These are phyloP conservation scores for Rhododendron vialii DNA, from an alignment of 148 eudicot species.

Conservation along the genomic window DNA sequence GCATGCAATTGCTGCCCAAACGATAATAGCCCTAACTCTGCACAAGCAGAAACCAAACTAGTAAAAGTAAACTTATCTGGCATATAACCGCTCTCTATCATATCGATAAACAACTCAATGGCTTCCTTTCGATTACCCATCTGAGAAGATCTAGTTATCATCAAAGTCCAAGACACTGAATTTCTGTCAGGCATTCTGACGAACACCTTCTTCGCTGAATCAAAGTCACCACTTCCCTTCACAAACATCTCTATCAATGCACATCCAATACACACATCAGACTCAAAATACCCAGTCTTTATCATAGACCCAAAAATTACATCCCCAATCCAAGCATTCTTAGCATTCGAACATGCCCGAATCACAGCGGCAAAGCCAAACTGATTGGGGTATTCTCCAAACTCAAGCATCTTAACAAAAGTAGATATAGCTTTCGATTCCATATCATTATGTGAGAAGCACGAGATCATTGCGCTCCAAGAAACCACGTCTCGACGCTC, in stretches of 20 bases:
- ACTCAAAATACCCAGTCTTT: constrained; percentile 40
- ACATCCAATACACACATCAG: constrained; percentile 60
- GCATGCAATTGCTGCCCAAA: constrained; percentile 51
- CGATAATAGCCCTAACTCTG: constrained; percentile 28
- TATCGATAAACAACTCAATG: constrained; percentile 44
- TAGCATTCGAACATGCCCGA: constrained; percentile 39
- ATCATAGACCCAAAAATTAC: constrained; percentile 43
- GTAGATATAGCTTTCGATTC: constrained; percentile 27
- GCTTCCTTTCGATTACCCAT: constrained; percentile 35
- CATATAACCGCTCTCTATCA: constrained; percentile 33
- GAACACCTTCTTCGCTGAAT: constrained; percentile 49
- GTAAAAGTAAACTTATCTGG: background rate
- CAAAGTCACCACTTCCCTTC: constrained; percentile 43
- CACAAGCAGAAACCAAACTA: constrained; percentile 39
- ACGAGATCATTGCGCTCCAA: constrained; percentile 63
- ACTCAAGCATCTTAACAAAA: constrained; percentile 46
- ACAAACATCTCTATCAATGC: constrained; percentile 58
- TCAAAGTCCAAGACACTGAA: constrained; percentile 51
- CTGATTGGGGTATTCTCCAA: constrained; percentile 48
- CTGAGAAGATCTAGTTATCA: constrained; percentile 55
- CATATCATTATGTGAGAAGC: constrained; percentile 44
- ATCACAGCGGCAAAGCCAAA: constrained; percentile 48
- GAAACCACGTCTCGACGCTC: constrained; percentile 45
- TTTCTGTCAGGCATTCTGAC: constrained; percentile 59
- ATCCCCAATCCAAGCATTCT: constrained; percentile 30